Percentiles rank a stretch among this genome's conserved stretches.
Conservation (phyloP, 352 stramenopile genomes). For the Phytopythium oedochilum region DNA sequence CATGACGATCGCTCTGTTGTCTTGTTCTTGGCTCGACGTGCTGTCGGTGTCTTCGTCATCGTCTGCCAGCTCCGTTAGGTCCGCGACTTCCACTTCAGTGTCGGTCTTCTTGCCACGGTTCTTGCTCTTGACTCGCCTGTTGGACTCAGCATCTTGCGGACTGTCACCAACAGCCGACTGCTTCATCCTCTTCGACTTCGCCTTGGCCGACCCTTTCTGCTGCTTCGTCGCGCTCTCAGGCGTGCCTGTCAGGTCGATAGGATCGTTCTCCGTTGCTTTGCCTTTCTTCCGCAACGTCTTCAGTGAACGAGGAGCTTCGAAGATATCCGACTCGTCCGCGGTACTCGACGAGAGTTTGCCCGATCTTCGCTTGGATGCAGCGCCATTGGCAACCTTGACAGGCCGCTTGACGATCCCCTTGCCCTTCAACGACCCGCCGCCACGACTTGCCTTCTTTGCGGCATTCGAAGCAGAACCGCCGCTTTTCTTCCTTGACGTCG, state of each 20-base stretch:
- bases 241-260: conserved; percentile 25
- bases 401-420: conserved; percentile 8
- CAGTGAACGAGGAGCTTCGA: background rate
- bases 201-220: background rate
- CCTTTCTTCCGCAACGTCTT: background rate
- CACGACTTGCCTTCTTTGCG: background rate
- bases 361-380: background rate
- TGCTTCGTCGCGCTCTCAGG: conserved; percentile 19
- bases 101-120: background rate
- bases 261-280: background rate
- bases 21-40: background rate
- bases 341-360: conserved; percentile 3
- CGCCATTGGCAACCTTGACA: background rate
- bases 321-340: background rate
- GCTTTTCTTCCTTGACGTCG: background rate
- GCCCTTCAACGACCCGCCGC: background rate
- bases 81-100: background rate
- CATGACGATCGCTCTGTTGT: conserved; percentile 5
- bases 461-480: background rate
- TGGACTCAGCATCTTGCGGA: background rate
- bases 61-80: conserved; percentile 12
- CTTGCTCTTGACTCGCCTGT: conserved; percentile 6
- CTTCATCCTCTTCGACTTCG: background rate
- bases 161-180: background rate
- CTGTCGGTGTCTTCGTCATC: conserved; percentile 3